Percentiles rank a stretch among this genome's conserved stretches.
Evolutionary conservation across 2,329 filamentous ascomycete genomes (phyloP).

Genomic region (Akanthomyces lecanii): DNA sequence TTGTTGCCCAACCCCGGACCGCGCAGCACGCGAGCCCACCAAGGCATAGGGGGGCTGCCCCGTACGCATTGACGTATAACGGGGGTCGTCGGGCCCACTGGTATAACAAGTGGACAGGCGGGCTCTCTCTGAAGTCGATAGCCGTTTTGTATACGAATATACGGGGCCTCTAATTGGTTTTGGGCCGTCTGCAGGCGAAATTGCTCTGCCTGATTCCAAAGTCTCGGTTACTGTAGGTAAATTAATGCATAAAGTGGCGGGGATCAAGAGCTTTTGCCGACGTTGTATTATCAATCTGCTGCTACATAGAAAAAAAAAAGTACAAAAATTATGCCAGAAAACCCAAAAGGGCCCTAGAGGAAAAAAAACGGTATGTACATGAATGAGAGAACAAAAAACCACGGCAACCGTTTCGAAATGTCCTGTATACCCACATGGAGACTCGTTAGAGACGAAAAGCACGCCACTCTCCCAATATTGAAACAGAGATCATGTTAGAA

Average conservation of each 20-base stretch:
- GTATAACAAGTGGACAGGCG: background rate
- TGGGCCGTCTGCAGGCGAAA: background rate
- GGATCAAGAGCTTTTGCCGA: background rate
- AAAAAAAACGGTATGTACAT: constrained; percentile 3
- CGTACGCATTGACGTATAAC: constrained; percentile 2
- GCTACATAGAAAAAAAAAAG: background rate
- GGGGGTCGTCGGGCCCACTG: background rate
- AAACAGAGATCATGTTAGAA: background rate
- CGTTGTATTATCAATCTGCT: background rate
- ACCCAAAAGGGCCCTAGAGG: background rate
- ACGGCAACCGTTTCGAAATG: background rate
- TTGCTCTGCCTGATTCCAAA: background rate
- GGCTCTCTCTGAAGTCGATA: background rate
- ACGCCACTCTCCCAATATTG: background rate
- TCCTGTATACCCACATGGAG: constrained; percentile 9
- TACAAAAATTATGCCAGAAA: background rate
- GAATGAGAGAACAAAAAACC: background rate
- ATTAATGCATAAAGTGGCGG: background rate
- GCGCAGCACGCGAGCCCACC: background rate
- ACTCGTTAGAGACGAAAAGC: background rate
- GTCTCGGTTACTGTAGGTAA: background rate
- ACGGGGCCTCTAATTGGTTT: background rate
- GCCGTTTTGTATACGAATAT: background rate
- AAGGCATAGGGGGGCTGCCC: background rate
- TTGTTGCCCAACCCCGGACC: background rate